These are phyloP conservation scores for Hyaloperonospora brassicae DNA, from an alignment of 352 stramenopile genomes.

Conservation along the genomic window DNA sequence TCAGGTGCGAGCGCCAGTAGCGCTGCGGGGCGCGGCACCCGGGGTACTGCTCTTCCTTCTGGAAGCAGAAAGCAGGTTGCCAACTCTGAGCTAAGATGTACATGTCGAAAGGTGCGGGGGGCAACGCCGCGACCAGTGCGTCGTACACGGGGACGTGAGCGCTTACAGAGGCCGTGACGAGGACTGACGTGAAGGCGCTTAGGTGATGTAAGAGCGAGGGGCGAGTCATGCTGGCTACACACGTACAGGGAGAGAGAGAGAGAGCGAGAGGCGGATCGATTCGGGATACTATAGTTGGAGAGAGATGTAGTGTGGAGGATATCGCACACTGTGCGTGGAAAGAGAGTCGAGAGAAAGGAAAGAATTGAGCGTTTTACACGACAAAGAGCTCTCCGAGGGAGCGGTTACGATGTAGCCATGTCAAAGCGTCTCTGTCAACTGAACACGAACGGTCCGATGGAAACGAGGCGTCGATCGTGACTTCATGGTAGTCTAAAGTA, in stretches of 20 bases:
- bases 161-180: neutral
- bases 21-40: conserved; percentile 54
- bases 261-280: too few relatives aligned
- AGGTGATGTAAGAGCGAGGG: conserved; percentile 1
- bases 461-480: too few relatives aligned
- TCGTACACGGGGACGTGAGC: conserved; percentile 28
- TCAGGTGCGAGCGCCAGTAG: conserved; percentile 84
- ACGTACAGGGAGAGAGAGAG: neutral
- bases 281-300: too few relatives aligned
- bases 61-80: conserved; percentile 79
- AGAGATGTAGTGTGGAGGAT: too few relatives aligned
- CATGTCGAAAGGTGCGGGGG: conserved; percentile 52
- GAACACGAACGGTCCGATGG: too few relatives aligned
- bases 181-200: neutral
- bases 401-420: too few relatives aligned
- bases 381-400: too few relatives aligned
- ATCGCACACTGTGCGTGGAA: too few relatives aligned
- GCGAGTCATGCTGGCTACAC: neutral
- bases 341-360: too few relatives aligned
- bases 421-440: too few relatives aligned
- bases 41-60: conserved; percentile 47
- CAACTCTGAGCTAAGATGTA: conserved; percentile 89
- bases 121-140: conserved; percentile 13
- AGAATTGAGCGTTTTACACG: too few relatives aligned
- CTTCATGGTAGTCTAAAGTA: too few relatives aligned